These are phyloP conservation scores for Colletotrichum godetiae DNA, from an alignment of 2,329 filamentous ascomycete genomes.

Conservation along the genomic window DNA sequence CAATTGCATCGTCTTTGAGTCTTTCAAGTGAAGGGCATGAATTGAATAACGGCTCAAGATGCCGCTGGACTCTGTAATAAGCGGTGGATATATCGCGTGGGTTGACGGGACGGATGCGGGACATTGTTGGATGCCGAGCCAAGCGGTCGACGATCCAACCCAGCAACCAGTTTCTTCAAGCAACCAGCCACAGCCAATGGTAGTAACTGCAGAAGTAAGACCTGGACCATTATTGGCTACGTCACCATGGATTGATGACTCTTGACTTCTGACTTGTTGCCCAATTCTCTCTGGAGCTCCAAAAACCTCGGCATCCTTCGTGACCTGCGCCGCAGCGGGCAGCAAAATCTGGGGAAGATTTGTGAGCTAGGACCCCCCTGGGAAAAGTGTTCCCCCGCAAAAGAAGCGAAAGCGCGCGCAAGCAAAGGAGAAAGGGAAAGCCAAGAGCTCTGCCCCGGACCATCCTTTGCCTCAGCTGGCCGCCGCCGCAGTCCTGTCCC, in stretches of 20 bases:
- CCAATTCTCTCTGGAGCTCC: not conserved
- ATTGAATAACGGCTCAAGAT: not conserved
- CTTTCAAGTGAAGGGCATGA: not conserved
- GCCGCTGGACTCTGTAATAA: not conserved
- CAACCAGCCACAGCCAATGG: not conserved
- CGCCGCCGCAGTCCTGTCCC: too few relatives aligned
- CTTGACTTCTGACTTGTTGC: not conserved
- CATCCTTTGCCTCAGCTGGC: not conserved
- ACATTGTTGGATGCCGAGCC: not conserved
- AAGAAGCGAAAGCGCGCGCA: constrained; percentile 8
- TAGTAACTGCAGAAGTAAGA: not conserved
- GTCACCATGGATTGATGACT: not conserved
- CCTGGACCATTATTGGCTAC: not conserved
- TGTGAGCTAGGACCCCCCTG: constrained; percentile 7
- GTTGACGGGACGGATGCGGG: not conserved
- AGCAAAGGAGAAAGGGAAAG: not conserved
- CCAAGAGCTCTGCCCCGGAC: not conserved
- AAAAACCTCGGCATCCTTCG: not conserved
- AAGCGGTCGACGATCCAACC: not conserved
- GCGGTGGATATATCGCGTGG: not conserved
- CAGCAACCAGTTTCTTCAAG: constrained; percentile 13
- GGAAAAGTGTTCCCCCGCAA: constrained; percentile 15
- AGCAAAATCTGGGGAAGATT: constrained; percentile 16
- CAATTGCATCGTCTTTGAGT: not conserved
- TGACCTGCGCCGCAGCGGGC: too few relatives aligned